phyloP scores from a whole-genome alignment of 768 basidiomycete genomes.

The Termitomyces titanicus region DNA sequence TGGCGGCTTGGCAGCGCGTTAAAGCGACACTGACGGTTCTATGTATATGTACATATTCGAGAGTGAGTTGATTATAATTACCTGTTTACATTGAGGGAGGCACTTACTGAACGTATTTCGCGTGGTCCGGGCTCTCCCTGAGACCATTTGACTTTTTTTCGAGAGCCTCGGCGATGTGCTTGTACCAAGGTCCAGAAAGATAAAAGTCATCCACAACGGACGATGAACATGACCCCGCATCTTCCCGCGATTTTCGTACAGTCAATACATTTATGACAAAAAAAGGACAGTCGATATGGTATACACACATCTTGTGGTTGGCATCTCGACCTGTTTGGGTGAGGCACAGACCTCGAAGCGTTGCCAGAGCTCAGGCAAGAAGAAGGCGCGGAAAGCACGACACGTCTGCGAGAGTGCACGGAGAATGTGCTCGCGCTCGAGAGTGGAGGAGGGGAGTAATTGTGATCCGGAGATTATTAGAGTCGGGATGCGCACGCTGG shows the following conservation, averaged over 20 bases:
- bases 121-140: slow-evolving; percentile 17
- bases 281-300: too few relatives aligned
- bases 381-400: slow-evolving; percentile 20
- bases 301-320: not conserved
- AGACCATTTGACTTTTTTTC: slow-evolving; percentile 23
- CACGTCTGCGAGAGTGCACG: slow-evolving; percentile 33
- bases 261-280: too few relatives aligned
- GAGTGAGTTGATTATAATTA: too few relatives aligned
- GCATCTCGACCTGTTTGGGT: not conserved
- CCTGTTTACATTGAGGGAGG: not conserved
- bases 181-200: slow-evolving; percentile 20
- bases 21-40: slow-evolving; percentile 23
- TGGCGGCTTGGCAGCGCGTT: slow-evolving; percentile 20
- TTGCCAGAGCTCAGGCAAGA: slow-evolving; percentile 28
- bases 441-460: slow-evolving; percentile 17
- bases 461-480: slow-evolving; percentile 4
- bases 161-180: slow-evolving; percentile 19
- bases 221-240: too few relatives aligned
- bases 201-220: not conserved
- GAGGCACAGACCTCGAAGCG: slow-evolving; percentile 26
- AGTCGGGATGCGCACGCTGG: slow-evolving; percentile 18
- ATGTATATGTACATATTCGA: too few relatives aligned
- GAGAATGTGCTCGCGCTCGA: slow-evolving; percentile 24
- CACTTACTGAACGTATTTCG: slow-evolving; percentile 22
- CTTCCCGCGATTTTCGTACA: too few relatives aligned